A percentile compares a stretch with the other conserved stretches of the same genome.
Conservation (phyloP, 2,329 filamentous ascomycete species). For the Ilyonectria robusta region DNA sequence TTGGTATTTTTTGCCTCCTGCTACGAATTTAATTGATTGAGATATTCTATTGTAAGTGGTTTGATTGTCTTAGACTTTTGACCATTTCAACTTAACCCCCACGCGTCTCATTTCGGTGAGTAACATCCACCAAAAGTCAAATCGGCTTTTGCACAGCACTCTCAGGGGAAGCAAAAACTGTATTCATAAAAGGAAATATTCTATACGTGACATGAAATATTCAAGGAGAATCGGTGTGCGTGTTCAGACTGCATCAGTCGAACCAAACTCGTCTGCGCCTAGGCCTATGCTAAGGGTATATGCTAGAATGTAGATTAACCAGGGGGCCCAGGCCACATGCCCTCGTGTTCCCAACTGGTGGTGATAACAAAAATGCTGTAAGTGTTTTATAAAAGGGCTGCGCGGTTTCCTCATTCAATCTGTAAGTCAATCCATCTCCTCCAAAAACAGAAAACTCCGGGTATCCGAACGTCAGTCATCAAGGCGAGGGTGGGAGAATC, state of each 20-base stretch:
- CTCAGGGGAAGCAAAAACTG: not conserved
- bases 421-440: constrained; percentile 42
- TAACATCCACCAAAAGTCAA: not conserved
- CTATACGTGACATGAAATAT: constrained; percentile 10
- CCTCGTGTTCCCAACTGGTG: constrained; percentile 18
- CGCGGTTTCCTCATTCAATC: constrained; percentile 40
- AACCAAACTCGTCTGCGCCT: constrained; percentile 47
- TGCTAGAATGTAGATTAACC: constrained; percentile 51
- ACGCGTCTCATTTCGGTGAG: not conserved
- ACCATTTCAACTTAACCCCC: not conserved
- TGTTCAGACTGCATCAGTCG: constrained; percentile 42
- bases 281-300: constrained; percentile 55
- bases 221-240: constrained; percentile 10
- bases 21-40: not conserved
- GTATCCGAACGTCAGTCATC: constrained; percentile 48
- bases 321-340: constrained; percentile 32
- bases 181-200: not conserved
- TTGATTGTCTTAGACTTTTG: not conserved
- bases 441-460: constrained; percentile 41
- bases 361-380: constrained; percentile 36
- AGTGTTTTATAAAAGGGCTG: constrained; percentile 32
- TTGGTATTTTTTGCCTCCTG: not conserved
- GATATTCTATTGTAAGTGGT: not conserved
- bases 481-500: constrained; percentile 29
- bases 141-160: not conserved